Base-by-base conservation (phyloP, 257 asterid species). In the Solanum sejunctum region DNA sequence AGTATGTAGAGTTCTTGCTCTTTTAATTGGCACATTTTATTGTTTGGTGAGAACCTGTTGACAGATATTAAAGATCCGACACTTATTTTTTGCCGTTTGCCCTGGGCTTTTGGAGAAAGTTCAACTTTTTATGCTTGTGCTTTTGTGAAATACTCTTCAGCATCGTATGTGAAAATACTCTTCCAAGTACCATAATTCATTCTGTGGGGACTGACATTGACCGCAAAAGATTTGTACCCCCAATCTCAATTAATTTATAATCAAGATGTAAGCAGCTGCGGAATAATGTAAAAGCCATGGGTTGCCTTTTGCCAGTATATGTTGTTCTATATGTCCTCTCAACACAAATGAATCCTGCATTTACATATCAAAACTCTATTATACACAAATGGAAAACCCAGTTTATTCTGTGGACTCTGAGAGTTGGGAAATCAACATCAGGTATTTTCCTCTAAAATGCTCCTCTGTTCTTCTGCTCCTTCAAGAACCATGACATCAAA, bases 1-100 rank as follows among this genome's bases (percentile, higher is more conserved):
- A 87, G 55, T 88, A 85, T 88, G 89, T 87, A 78, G 85, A 77
- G 41, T 84, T n/a, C 43, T 61, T 45, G 28, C 47, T 12, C 52
- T n/a, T 83, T 8, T 12, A 23, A 23, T 81, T 26, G 73, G 13
- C 52, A 5, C 23, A 32, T 60, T 75, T 57, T 85, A 60, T 70
- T 20, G 39, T 69, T 36, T 78, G 8, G 41, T 28, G 60, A 55
- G 56, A 45, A 56, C 26, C 41, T 66, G 58, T 49, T 72, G 83
- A 82, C 77, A 20, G 80, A 81, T 83, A 18, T 52, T 51, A 84
- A 64, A 85, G 88, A 78, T 61, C 54, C 36, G 49, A 87, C 84
- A 57, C 57, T 72, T 28, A 54, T 18, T 12, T 80, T 86, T 67
- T 86, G 90, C 90, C 84, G 89, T 84, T 52, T 80, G 83, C 72